Evolutionary conservation across 2,329 filamentous ascomycete genomes (phyloP).

Genomic region (Exserohilum rostratum): DNA sequence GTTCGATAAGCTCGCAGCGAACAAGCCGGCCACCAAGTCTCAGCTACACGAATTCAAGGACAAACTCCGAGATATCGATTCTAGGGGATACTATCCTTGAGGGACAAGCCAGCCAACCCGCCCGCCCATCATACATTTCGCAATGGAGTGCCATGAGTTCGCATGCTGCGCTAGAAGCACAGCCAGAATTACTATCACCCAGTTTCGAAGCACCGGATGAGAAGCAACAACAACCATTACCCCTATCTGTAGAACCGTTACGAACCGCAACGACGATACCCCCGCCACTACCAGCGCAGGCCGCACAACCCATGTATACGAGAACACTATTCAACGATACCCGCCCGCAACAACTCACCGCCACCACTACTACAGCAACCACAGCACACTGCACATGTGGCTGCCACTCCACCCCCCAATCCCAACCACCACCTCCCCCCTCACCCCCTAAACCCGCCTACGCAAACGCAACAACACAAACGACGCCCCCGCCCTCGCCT

Average conservation of each 20-base stretch:
- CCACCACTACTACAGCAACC: not conserved
- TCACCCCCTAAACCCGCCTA: slow-evolving; percentile 16
- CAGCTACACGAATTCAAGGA: slow-evolving; percentile 26
- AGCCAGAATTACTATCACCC: not conserved
- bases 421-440: not conserved
- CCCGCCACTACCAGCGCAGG: not conserved
- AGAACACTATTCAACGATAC: not conserved
- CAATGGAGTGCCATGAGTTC: slow-evolving; percentile 2
- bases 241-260: not conserved
- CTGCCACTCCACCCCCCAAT: slow-evolving; percentile 10
- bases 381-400: slow-evolving; percentile 20
- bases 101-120: slow-evolving; percentile 3
- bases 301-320: not conserved
- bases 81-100: slow-evolving; percentile 12
- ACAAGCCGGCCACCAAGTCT: slow-evolving; percentile 31
- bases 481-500: slow-evolving; percentile 19
- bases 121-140: slow-evolving; percentile 14
- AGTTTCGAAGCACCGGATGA: not conserved
- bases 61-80: slow-evolving; percentile 29
- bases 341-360: not conserved
- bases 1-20: slow-evolving; percentile 23
- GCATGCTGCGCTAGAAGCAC: not conserved
- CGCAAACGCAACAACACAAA: slow-evolving; percentile 33
- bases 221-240: not conserved
- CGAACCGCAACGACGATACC: not conserved